phyloP scores from a whole-genome alignment of 495 filamentous ascomycete genomes.

The Tuber borchii region DNA sequence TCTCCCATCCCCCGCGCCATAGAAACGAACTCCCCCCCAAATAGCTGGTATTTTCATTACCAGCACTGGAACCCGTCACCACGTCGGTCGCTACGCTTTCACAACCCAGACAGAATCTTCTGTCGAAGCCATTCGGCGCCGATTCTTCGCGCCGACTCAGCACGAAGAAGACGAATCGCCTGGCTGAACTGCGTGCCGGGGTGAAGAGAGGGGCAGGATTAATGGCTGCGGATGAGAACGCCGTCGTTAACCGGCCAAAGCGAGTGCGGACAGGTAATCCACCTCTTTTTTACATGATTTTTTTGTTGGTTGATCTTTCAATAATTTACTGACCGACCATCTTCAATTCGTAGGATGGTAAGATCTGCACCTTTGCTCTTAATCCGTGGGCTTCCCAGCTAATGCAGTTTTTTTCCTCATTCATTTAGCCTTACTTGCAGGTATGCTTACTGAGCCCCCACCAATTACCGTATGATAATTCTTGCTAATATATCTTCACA shows the following conservation, averaged over 20 bases:
- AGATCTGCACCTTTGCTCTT: constrained; percentile 24
- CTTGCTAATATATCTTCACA: constrained; percentile 24
- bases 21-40: constrained; percentile 23
- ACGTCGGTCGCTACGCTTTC: constrained; percentile 39
- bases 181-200: constrained; percentile 28
- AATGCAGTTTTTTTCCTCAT: constrained; percentile 18
- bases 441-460: constrained; percentile 19
- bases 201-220: constrained; percentile 36
- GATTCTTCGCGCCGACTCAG: constrained; percentile 34
- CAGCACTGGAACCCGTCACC: constrained; percentile 26
- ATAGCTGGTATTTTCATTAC: constrained; percentile 25
- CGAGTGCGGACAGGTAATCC: constrained; percentile 43
- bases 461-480: background rate
- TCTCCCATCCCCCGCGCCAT: constrained; percentile 22
- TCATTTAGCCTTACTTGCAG: constrained; percentile 38
- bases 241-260: constrained; percentile 42
- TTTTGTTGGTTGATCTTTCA: constrained; percentile 3
- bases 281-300: constrained; percentile 10
- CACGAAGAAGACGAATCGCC: constrained; percentile 35
- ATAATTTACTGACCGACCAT: constrained; percentile 30
- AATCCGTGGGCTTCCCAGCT: constrained; percentile 19
- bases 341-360: constrained; percentile 39
- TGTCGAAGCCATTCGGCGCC: constrained; percentile 26
- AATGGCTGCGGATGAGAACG: constrained; percentile 40
- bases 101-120: constrained; percentile 29